A percentile compares a stretch with the other conserved stretches of the same genome.
Conservation (phyloP, 208 protist genomes). For the Acanthamoeba lugdunensis region DNA sequence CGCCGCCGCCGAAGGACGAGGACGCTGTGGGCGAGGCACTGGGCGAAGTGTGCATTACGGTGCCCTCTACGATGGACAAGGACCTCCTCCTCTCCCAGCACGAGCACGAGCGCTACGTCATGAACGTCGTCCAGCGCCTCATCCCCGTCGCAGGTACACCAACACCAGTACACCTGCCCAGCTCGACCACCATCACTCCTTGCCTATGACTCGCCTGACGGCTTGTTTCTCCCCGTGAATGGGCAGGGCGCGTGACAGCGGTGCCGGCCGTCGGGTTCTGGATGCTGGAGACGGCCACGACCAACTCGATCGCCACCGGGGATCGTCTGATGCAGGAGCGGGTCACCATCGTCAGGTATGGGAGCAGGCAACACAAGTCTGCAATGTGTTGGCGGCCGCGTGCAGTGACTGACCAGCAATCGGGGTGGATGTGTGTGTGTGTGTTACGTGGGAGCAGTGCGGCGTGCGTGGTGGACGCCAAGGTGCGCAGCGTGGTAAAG, state of each 20-base stretch:
- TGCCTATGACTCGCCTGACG: neutral
- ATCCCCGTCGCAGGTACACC: conserved; percentile 7
- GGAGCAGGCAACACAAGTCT: neutral
- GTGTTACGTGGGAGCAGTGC: neutral
- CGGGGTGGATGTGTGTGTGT: too few species aligned
- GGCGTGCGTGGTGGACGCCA: conserved; percentile 38
- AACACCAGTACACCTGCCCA: neutral
- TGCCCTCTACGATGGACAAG: conserved; percentile 53
- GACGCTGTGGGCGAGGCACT: conserved; percentile 21
- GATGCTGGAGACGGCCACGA: neutral
- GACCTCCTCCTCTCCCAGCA: conserved; percentile 17
- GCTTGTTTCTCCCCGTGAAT: neutral
- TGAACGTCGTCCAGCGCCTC: conserved; percentile 55
- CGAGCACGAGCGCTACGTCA: conserved; percentile 65
- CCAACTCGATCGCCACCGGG: neutral
- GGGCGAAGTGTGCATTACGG: conserved; percentile 50
- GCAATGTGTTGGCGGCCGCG: neutral
- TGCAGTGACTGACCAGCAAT: too few species aligned
- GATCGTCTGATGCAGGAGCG: conserved; percentile 38
- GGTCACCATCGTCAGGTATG: conserved; percentile 40
- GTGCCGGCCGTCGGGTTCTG: conserved; percentile 37
- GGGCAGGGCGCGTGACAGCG: conserved; percentile 18
- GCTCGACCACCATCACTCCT: neutral
- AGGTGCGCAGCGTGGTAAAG: conserved; percentile 2
- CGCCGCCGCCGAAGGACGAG: neutral